Conservation (phyloP, 2,329 filamentous ascomycete species). For the Mycocentrospora acerina region DNA sequence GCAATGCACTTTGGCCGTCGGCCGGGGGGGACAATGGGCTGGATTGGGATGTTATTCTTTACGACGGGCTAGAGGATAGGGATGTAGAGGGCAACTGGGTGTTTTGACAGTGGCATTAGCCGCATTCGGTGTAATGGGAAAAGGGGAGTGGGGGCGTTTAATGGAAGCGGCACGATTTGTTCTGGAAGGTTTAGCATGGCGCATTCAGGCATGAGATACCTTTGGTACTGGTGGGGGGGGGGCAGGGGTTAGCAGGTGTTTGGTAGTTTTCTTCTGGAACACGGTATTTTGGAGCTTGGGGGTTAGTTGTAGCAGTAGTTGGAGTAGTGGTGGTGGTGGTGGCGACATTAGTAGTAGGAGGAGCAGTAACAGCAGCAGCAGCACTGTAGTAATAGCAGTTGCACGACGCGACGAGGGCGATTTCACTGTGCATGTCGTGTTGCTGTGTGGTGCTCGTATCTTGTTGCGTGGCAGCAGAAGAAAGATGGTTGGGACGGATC, state of each 20-base stretch:
- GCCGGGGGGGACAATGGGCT: conserved; percentile 13
- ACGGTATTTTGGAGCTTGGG: conserved; percentile 3
- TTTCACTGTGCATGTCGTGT: too few species aligned
- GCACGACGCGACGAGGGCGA: too few species aligned
- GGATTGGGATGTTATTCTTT: conserved; percentile 40
- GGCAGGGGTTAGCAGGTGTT: conserved; percentile 1
- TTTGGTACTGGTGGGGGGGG: conserved; percentile 3
- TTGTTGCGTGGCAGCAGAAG: too few species aligned
- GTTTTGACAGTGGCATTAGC: conserved; percentile 16
- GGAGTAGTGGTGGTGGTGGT: too few species aligned
- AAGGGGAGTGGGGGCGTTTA: too few species aligned
- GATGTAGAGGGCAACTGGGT: conserved; percentile 40
- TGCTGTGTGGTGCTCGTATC: too few species aligned
- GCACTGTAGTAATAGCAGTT: too few species aligned
- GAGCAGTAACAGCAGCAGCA: too few species aligned
- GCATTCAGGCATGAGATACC: conserved; percentile 5
- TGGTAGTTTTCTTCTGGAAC: conserved; percentile 6
- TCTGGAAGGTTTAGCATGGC: conserved; percentile 5
- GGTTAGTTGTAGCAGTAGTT: too few species aligned
- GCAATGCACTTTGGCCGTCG: conserved; percentile 35
- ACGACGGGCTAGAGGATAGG: conserved; percentile 37
- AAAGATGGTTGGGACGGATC: too few species aligned
- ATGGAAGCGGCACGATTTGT: neutral
- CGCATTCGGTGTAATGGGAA: too few species aligned
- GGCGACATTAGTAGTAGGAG: too few species aligned